Percentiles rank a stretch among this genome's conserved stretches.
phyloP scores from a whole-genome alignment of 495 filamentous ascomycete genomes.

The Talaromyces trachyspermus region DNA sequence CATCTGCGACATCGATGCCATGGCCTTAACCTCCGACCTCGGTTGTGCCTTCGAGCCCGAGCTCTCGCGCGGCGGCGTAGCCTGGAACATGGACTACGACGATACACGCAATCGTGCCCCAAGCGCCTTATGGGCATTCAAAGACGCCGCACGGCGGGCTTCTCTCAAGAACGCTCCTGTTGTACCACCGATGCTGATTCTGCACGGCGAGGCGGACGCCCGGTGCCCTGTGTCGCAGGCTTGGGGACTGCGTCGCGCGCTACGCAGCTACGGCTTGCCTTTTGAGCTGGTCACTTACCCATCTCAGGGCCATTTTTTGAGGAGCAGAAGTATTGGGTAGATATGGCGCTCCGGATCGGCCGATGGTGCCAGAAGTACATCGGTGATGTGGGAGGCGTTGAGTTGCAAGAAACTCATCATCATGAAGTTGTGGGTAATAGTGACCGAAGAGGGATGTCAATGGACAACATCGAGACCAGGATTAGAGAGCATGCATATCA shows the following conservation, averaged over 20 bases:
- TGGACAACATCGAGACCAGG: no score
- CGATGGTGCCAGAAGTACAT: slow-evolving; percentile 7
- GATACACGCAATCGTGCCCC: slow-evolving; percentile 12
- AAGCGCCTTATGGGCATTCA: slow-evolving; percentile 16
- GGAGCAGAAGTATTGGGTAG: slow-evolving; percentile 14
- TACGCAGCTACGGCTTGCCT: slow-evolving; percentile 11
- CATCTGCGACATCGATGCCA: slow-evolving; percentile 18
- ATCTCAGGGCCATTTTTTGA: slow-evolving; percentile 12
- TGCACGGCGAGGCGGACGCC: slow-evolving; percentile 17
- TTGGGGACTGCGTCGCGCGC: slow-evolving; percentile 11
- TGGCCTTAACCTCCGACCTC: slow-evolving; percentile 15
- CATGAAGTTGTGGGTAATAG: no score
- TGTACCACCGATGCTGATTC: slow-evolving; percentile 17
- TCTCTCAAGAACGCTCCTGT: slow-evolving; percentile 1
- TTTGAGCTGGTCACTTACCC: slow-evolving; percentile 15
- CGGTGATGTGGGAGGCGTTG: no score
- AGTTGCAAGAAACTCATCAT: no score
- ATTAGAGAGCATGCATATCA: no score
- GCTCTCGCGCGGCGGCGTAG: slow-evolving; percentile 12
- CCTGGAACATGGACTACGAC: slow-evolving; percentile 14
- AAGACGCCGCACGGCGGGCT: slow-evolving; percentile 8
- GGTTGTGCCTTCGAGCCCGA: slow-evolving; percentile 13
- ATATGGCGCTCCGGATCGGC: slow-evolving; percentile 8
- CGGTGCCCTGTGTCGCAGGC: slow-evolving; percentile 16
- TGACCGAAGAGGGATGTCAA: no score